Evolutionary conservation across 192 early-diverging fungal species (phyloP).

Genomic region (Backusella macrospora): DNA sequence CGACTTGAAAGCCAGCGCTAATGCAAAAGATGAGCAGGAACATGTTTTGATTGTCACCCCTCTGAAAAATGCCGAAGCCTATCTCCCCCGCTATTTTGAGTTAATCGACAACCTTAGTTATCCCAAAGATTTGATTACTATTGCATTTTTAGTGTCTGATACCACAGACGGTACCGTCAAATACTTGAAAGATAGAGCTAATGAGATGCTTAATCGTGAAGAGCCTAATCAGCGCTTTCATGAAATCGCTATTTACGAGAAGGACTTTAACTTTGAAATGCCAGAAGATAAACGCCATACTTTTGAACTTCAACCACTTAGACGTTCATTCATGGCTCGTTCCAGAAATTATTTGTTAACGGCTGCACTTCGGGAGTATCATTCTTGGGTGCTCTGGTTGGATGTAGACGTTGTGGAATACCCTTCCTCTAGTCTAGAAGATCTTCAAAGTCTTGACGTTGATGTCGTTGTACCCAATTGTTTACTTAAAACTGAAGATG

Average conservation of each 20-base stretch:
- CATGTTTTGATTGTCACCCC: constrained; percentile 59
- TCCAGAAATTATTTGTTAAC: constrained; percentile 62
- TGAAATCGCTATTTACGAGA: constrained; percentile 54
- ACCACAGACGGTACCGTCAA: constrained; percentile 55
- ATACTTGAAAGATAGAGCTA: constrained; percentile 43
- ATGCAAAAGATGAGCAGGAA: constrained; percentile 29
- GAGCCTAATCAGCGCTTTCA: constrained; percentile 45
- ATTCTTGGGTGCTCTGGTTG: constrained; percentile 63
- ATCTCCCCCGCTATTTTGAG: constrained; percentile 59
- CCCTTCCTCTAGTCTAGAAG: constrained; percentile 53
- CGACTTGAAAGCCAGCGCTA: constrained; percentile 24
- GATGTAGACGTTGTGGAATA: constrained; percentile 63
- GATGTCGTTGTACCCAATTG: constrained; percentile 65
- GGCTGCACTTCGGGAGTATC: constrained; percentile 50
- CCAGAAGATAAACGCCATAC: constrained; percentile 54
- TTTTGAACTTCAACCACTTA: constrained; percentile 55
- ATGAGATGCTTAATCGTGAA: constrained; percentile 16
- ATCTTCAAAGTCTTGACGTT: constrained; percentile 56
- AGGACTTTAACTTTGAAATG: constrained; percentile 58
- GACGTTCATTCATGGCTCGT: constrained; percentile 58
- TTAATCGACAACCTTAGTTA: constrained; percentile 53
- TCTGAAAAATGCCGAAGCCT: constrained; percentile 56
- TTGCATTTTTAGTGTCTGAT: constrained; percentile 62
- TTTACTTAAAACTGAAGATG: constrained; percentile 38
- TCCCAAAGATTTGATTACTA: constrained; percentile 50